phyloP scores from a whole-genome alignment of 305 asterid species.

The Stenogyne calaminthoides region DNA sequence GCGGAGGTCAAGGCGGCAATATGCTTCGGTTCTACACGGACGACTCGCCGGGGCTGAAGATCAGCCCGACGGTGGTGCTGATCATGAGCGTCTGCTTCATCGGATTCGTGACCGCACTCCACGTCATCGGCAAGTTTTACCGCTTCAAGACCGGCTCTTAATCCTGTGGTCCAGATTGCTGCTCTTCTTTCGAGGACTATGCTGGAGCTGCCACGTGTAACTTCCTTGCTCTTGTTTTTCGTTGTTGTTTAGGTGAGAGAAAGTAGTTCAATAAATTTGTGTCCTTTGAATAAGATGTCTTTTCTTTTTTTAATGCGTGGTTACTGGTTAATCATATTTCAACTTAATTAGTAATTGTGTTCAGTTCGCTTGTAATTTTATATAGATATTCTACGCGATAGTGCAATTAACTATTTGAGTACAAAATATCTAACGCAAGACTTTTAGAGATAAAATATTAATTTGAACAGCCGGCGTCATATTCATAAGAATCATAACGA shows the following conservation, averaged over 20 bases:
- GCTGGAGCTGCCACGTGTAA: slow-evolving; percentile 26
- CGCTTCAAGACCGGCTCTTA: slow-evolving; percentile 51
- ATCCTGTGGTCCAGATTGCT: background rate
- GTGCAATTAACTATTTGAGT: too few relatives aligned
- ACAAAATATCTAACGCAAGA: too few relatives aligned
- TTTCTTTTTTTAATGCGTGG: background rate
- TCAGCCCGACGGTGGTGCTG: slow-evolving; percentile 72
- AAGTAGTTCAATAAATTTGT: background rate
- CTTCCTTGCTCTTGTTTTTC: background rate
- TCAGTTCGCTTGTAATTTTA: background rate
- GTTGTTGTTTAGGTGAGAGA: background rate
- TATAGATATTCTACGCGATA: too few relatives aligned
- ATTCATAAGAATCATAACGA: too few relatives aligned
- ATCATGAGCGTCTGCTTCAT: slow-evolving; percentile 78
- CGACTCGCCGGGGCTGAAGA: slow-evolving; percentile 73
- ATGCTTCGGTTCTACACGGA: slow-evolving; percentile 82
- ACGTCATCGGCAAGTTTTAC: slow-evolving; percentile 68
- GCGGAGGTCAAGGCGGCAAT: slow-evolving; percentile 45
- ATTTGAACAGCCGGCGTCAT: too few relatives aligned
- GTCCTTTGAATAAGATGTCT: background rate
- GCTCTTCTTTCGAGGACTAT: background rate
- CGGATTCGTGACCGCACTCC: slow-evolving; percentile 71
- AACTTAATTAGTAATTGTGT: background rate
- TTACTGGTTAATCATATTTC: background rate
- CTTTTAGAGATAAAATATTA: too few relatives aligned